Percentiles rank a stretch among this genome's conserved stretches.
Conservation (phyloP, 768 basidiomycete species). For the Candolleomyces efflorescens region DNA sequence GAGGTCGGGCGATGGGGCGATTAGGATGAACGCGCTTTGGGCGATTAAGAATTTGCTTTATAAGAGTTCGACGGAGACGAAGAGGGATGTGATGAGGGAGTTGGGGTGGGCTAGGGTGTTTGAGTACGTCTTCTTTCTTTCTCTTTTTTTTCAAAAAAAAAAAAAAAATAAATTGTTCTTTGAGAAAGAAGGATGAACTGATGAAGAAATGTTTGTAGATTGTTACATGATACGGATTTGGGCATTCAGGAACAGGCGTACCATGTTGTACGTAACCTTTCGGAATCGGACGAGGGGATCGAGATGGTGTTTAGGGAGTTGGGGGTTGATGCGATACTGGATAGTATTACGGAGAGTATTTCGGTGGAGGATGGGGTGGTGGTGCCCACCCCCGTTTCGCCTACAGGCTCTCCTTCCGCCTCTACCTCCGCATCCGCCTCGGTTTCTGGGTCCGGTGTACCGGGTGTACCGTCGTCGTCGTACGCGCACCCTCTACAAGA, state of each 20-base stretch:
- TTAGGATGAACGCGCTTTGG: constrained; percentile 78
- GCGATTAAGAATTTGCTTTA: constrained; percentile 79
- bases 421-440: no score
- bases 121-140: constrained; percentile 36
- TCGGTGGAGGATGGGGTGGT: not conserved
- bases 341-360: constrained; percentile 30
- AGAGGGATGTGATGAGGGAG: constrained; percentile 60
- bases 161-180: no score
- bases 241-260: constrained; percentile 70
- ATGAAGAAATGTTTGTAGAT: constrained; percentile 28
- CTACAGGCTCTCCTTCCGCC: constrained; percentile 36
- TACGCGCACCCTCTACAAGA: not conserved
- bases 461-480: constrained; percentile 37
- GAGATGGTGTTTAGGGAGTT: constrained; percentile 49
- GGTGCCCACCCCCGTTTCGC: not conserved
- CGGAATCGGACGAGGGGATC: constrained; percentile 62
- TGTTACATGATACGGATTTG: constrained; percentile 48
- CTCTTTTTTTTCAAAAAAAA: not conserved
- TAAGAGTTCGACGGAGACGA: constrained; percentile 56
- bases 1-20: constrained; percentile 43
- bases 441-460: no score
- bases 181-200: no score
- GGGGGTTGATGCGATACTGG: constrained; percentile 35
- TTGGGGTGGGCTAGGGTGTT: constrained; percentile 63
- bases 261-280: constrained; percentile 61